phyloP scores from a whole-genome alignment of 495 filamentous ascomycete genomes.

The Geopyxis carbonaria region DNA sequence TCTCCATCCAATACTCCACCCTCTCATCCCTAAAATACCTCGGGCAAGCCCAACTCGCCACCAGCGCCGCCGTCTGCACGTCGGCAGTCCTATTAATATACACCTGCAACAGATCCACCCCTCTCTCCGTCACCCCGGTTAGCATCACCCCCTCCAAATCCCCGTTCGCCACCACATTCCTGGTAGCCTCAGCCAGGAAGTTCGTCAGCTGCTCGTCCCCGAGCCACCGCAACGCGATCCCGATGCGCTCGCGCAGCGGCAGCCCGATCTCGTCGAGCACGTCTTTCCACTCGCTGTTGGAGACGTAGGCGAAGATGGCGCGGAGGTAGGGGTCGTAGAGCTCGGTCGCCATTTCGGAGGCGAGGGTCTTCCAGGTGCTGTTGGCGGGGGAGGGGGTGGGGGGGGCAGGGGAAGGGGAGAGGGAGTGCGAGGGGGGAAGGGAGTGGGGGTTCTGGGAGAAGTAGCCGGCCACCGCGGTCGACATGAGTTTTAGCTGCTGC shows the following conservation, averaged over 20 bases:
- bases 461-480: slow-evolving; percentile 25
- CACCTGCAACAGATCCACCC: slow-evolving; percentile 68
- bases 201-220: slow-evolving; percentile 55
- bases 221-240: slow-evolving; percentile 71
- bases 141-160: slow-evolving; percentile 79
- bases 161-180: slow-evolving; percentile 49
- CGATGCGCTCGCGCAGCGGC: slow-evolving; percentile 68
- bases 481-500: slow-evolving; percentile 23
- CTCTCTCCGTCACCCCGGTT: slow-evolving; percentile 61
- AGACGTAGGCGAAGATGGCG: slow-evolving; percentile 80
- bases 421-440: slow-evolving; percentile 8
- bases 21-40: slow-evolving; percentile 64
- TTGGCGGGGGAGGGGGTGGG: slow-evolving; percentile 1
- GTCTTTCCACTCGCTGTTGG: slow-evolving; percentile 69
- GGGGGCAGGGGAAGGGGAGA: slow-evolving; percentile 1
- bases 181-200: slow-evolving; percentile 49
- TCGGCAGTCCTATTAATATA: slow-evolving; percentile 80
- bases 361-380: slow-evolving; percentile 24
- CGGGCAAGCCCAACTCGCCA: slow-evolving; percentile 64
- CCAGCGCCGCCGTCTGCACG: slow-evolving; percentile 73
- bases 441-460: slow-evolving; percentile 4
- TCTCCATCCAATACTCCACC: slow-evolving; percentile 58
- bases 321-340: slow-evolving; percentile 71
- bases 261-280: slow-evolving; percentile 69
- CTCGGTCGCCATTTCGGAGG: slow-evolving; percentile 42